Conservation (phyloP, 768 basidiomycete species). For the Russula abietina region DNA sequence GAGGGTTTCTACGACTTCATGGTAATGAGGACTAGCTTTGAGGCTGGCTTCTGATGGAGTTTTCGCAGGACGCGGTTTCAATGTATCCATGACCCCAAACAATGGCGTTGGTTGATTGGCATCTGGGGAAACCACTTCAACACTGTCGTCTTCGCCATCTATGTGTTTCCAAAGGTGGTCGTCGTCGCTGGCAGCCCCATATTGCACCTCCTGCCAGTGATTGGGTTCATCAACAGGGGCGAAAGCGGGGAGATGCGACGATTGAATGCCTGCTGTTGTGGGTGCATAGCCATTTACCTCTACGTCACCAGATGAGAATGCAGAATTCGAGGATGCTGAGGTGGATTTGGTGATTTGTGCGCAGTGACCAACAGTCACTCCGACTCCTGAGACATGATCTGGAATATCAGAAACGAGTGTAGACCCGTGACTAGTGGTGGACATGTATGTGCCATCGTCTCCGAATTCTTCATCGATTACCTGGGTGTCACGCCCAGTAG, state of each 20-base stretch:
- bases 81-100: conserved; percentile 3
- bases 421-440: conserved; percentile 10
- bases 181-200: conserved; percentile 36
- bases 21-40: conserved; percentile 32
- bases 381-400: background rate
- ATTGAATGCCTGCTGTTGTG: background rate
- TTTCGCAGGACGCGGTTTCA: conserved; percentile 7
- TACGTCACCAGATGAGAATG: background rate
- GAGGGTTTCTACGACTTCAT: conserved; percentile 52
- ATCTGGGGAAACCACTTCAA: conserved; percentile 15
- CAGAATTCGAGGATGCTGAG: background rate
- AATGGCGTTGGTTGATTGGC: conserved; percentile 4
- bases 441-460: background rate
- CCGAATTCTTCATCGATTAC: conserved; percentile 3
- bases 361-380: background rate
- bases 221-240: conserved; percentile 3
- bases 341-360: background rate
- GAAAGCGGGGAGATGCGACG: background rate
- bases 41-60: conserved; percentile 9
- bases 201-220: background rate
- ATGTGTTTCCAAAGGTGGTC: conserved; percentile 41
- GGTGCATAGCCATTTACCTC: background rate
- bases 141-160: conserved; percentile 32
- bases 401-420: conserved; percentile 10
- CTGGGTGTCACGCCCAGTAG: conserved; percentile 3